phyloP scores from a whole-genome alignment of 2,329 filamentous ascomycete genomes.

The Coleophoma cylindrospora region DNA sequence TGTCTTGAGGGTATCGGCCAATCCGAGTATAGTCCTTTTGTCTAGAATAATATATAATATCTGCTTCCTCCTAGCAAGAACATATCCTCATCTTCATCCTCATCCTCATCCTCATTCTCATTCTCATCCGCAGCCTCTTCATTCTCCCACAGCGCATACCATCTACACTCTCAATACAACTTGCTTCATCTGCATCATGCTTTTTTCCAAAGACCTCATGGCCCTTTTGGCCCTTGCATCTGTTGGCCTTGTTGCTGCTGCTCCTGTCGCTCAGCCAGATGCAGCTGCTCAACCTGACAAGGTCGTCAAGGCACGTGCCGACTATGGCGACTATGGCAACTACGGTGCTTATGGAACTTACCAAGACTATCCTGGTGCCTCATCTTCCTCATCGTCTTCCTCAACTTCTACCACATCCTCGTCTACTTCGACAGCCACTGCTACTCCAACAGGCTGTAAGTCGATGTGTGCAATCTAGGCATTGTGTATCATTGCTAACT shows the following conservation, averaged over 20 bases:
- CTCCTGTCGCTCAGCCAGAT: conserved; percentile 8
- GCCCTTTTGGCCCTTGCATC: conserved; percentile 12
- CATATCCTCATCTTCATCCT: not conserved
- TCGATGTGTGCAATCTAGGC: no score
- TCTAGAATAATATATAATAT: not conserved
- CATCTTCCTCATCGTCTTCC: no score
- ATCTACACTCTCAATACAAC: not conserved
- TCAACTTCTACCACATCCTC: no score
- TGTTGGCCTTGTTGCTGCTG: conserved; percentile 8
- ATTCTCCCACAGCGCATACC: not conserved
- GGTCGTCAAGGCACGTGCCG: conserved; percentile 3
- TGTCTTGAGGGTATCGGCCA: no score
- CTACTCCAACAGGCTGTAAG: no score
- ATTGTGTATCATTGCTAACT: no score
- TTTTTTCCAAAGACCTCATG: conserved; percentile 4
- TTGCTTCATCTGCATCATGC: conserved; percentile 4
- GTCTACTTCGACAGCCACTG: no score
- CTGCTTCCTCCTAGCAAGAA: not conserved
- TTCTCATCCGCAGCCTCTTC: not conserved
- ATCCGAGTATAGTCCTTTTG: not conserved
- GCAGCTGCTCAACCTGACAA: not conserved
- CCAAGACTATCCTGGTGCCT: no score
- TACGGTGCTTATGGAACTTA: no score
- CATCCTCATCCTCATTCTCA: not conserved
- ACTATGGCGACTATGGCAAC: conserved; percentile 2